Evolutionary conservation across 1,284 basidiomycete species (phyloP).

Genomic region (Ganoderma sp.): DNA sequence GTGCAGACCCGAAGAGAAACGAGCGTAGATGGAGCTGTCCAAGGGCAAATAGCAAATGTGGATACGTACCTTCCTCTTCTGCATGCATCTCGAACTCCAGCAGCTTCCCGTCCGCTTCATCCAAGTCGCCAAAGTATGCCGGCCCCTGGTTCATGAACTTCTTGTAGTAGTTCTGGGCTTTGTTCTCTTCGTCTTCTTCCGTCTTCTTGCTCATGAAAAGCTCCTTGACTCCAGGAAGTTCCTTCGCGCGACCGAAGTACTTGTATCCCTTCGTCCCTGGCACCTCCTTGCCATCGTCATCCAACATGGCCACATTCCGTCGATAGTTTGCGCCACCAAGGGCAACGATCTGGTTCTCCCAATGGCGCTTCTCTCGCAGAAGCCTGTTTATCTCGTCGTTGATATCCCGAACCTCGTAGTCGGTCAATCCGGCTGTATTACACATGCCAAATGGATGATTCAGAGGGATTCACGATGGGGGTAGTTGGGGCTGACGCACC

Average conservation of each 20-base stretch:
- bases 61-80: conserved; percentile 74
- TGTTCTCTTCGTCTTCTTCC: conserved; percentile 86
- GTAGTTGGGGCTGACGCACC: conserved; percentile 54
- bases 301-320: conserved; percentile 87
- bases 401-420: conserved; percentile 95
- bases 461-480: conserved; percentile 5
- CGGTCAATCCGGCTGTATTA: conserved; percentile 81
- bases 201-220: conserved; percentile 86
- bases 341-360: conserved; percentile 96
- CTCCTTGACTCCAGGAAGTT: conserved; percentile 94
- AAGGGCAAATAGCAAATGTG: not conserved
- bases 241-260: conserved; percentile 96
- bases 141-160: conserved; percentile 90
- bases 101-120: conserved; percentile 79
- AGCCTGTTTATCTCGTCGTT: conserved; percentile 99
- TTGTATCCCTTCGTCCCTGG: conserved; percentile 99
- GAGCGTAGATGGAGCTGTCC: too few relatives aligned
- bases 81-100: conserved; percentile 73
- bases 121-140: conserved; percentile 90
- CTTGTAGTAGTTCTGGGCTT: conserved; percentile 79
- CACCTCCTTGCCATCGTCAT: conserved; percentile 94
- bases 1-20: not conserved
- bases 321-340: conserved; percentile 97
- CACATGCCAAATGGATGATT: conserved; percentile 13
- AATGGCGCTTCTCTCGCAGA: conserved; percentile 93